Conservation (phyloP, 352 stramenopile species). For the Phytopythium ostracodes region DNA sequence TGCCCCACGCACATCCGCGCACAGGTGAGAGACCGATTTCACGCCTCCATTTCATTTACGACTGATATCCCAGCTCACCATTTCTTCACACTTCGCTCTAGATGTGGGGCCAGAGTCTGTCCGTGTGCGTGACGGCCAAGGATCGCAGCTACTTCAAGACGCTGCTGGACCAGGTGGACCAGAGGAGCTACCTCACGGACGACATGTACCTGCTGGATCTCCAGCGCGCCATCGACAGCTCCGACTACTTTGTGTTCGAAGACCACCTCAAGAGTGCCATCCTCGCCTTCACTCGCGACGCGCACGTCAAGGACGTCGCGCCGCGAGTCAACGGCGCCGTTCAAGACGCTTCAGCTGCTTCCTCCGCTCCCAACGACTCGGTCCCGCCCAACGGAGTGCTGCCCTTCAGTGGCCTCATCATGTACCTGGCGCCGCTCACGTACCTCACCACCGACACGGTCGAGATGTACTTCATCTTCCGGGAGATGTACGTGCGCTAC, state of each 20-base stretch:
- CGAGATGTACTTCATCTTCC: constrained; percentile 74
- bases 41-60: background rate
- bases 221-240: constrained; percentile 72
- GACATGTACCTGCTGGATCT: constrained; percentile 81
- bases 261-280: constrained; percentile 66
- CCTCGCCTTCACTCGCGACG: constrained; percentile 70
- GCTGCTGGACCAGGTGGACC: constrained; percentile 29
- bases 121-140: constrained; percentile 23
- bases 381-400: constrained; percentile 68
- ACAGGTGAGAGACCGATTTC: constrained; percentile 22
- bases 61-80: background rate
- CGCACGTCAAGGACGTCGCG: constrained; percentile 35
- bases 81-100: constrained; percentile 11
- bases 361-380: constrained; percentile 5
- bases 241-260: constrained; percentile 82
- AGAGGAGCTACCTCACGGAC: constrained; percentile 57
- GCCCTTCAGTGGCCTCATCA: constrained; percentile 66
- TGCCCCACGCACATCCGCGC: constrained; percentile 54
- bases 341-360: background rate
- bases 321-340: constrained; percentile 52
- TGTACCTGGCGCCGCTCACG: constrained; percentile 66
- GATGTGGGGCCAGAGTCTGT: constrained; percentile 64
- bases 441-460: constrained; percentile 66
- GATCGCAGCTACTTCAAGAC: constrained; percentile 43
- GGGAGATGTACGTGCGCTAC: constrained; percentile 73